Evolutionary conservation across 2,329 filamentous ascomycete species (phyloP).

Genomic region (Talaromyces sp.): DNA sequence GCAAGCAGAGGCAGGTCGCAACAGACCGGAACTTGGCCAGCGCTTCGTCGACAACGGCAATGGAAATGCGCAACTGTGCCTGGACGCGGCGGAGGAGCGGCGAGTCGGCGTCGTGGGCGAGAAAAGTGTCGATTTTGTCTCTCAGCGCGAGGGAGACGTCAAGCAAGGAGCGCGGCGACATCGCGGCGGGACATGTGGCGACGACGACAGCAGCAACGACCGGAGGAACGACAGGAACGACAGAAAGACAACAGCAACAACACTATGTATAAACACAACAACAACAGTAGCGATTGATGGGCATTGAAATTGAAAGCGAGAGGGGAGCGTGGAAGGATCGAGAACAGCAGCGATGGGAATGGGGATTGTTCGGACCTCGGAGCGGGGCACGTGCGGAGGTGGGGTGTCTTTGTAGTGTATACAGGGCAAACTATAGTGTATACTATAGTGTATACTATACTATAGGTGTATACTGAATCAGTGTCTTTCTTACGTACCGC

Average conservation of each 20-base stretch:
- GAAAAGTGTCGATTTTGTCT: conserved; percentile 4
- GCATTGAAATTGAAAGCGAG: background rate
- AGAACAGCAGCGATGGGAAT: background rate
- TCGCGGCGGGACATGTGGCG: background rate
- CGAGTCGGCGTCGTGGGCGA: conserved; percentile 4
- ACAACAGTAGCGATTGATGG: background rate
- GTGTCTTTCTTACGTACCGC: too few species aligned
- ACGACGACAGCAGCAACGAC: background rate
- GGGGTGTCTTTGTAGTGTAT: too few species aligned
- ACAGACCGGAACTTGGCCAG: conserved; percentile 11
- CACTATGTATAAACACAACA: too few species aligned
- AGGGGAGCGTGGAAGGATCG: background rate
- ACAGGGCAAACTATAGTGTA: too few species aligned
- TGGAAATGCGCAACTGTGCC: conserved; percentile 8
- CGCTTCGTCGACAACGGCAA: conserved; percentile 10
- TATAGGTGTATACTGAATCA: too few species aligned
- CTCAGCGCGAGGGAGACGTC: conserved; percentile 8
- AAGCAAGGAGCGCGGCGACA: conserved; percentile 9
- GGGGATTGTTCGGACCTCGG: background rate
- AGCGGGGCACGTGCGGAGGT: background rate
- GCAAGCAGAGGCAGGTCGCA: background rate
- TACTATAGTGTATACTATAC: too few species aligned
- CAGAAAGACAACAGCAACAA: background rate
- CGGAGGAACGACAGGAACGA: background rate
- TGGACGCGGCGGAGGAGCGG: conserved; percentile 11